These are phyloP conservation scores for Beauveria sp. DNA, from an alignment of 2,329 filamentous ascomycete species.

Conservation along the genomic window DNA sequence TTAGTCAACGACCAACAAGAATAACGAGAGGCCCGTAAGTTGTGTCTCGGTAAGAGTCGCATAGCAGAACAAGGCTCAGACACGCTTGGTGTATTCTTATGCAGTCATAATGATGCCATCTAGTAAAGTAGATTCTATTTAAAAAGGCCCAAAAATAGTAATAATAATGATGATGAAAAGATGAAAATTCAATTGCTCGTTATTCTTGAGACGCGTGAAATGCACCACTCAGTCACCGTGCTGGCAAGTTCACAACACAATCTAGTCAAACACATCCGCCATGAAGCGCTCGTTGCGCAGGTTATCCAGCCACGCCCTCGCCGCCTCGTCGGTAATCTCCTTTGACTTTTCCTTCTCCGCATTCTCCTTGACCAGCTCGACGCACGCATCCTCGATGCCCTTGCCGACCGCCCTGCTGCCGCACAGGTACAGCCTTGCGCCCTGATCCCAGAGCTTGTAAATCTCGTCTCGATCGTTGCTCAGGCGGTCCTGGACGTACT, in stretches of 20 bases:
- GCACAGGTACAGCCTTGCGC: constrained; percentile 56
- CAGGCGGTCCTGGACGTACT: constrained; percentile 40
- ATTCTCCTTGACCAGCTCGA: constrained; percentile 28
- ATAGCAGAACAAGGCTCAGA: too few relatives aligned
- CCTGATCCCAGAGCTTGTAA: constrained; percentile 31
- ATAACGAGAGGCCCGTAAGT: too few relatives aligned
- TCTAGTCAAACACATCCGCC: constrained; percentile 53
- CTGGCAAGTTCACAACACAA: neutral
- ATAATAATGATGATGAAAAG: too few relatives aligned
- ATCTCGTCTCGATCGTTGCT: constrained; percentile 29
- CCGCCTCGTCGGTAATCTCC: constrained; percentile 31
- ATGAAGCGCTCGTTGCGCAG: constrained; percentile 48
- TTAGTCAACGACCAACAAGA: too few relatives aligned
- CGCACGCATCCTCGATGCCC: constrained; percentile 34
- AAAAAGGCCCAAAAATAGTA: too few relatives aligned
- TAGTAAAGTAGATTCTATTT: too few relatives aligned
- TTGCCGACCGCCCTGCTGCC: constrained; percentile 47
- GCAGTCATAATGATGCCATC: too few relatives aligned
- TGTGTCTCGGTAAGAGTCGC: too few relatives aligned
- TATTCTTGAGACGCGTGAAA: neutral
- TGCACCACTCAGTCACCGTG: neutral
- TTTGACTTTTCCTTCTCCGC: constrained; percentile 22
- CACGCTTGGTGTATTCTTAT: too few relatives aligned
- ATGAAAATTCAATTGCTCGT: neutral
- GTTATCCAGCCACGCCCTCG: constrained; percentile 40